Conservation (phyloP, 306 rosid genomes). For the Elaeagnus macrophylla region DNA sequence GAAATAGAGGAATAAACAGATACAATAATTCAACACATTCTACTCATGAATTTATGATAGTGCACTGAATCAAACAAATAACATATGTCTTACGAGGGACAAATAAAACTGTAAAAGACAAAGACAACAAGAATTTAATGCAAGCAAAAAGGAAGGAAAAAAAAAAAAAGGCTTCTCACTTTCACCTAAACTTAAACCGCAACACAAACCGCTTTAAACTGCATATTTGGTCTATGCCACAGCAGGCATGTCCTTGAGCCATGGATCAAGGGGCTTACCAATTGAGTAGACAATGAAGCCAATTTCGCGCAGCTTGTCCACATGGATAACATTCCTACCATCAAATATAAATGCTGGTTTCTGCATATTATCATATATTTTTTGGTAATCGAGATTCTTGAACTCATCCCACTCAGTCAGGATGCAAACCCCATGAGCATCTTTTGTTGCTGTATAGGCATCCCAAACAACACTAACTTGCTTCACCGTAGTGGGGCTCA, state of each 20-base stretch:
- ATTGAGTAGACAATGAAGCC: slow-evolving; percentile 87
- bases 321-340: slow-evolving; percentile 61
- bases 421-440: slow-evolving; percentile 76
- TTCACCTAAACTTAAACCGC: slow-evolving; percentile 27
- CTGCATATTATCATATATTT: too few species aligned
- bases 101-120: slow-evolving; percentile 23
- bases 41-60: slow-evolving; percentile 20
- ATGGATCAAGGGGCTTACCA: slow-evolving; percentile 82
- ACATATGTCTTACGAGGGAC: slow-evolving; percentile 28
- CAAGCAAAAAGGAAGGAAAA: too few species aligned
- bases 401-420: slow-evolving; percentile 97
- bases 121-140: slow-evolving; percentile 26
- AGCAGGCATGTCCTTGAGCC: slow-evolving; percentile 95
- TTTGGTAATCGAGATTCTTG: too few species aligned
- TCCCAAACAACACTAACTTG: slow-evolving; percentile 75
- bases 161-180: slow-evolving; percentile 34
- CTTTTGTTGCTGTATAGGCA: slow-evolving; percentile 81
- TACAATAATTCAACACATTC: slow-evolving; percentile 17
- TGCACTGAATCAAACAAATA: slow-evolving; percentile 24
- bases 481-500: slow-evolving; percentile 70
- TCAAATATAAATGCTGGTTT: slow-evolving; percentile 84
- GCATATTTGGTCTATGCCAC: slow-evolving; percentile 43
- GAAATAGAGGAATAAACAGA: slow-evolving; percentile 5
- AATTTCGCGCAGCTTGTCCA: slow-evolving; percentile 59
- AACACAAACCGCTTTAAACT: slow-evolving; percentile 20